Conservation (phyloP, 148 eudicot genomes). For the Camellia lanceoleosa region DNA sequence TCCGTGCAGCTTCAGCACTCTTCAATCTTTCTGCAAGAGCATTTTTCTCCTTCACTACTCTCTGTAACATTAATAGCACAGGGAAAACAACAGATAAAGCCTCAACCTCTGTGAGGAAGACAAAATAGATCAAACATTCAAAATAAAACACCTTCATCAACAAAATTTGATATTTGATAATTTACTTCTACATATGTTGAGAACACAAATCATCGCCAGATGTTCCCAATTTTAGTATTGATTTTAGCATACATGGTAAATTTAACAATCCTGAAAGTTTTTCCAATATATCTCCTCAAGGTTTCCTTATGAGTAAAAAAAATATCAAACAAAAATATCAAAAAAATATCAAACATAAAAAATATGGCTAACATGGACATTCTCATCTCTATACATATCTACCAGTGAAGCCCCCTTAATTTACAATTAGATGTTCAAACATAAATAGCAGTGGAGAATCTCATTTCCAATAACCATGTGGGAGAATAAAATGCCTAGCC, state of each 20-base stretch:
- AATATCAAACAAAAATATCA: too few species aligned
- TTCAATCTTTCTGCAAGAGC: constrained; percentile 81
- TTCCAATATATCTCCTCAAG: too few species aligned
- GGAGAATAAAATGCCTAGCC: not conserved
- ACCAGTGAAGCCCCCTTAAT: too few species aligned
- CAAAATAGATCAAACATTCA: not conserved
- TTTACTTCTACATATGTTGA: not conserved
- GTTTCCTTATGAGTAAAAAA: too few species aligned
- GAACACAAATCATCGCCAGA: not conserved
- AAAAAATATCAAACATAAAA: too few species aligned
- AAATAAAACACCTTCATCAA: not conserved
- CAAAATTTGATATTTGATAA: not conserved
- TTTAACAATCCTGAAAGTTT: too few species aligned
- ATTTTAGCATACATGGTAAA: not conserved
- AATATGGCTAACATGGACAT: too few species aligned
- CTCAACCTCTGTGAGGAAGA: not conserved
- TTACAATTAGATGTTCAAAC: too few species aligned
- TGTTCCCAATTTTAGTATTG: not conserved
- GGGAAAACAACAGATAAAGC: not conserved
- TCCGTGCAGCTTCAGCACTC: constrained; percentile 83
- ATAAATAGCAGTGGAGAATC: too few species aligned
- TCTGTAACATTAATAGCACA: constrained; percentile 43
- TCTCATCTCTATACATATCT: too few species aligned
- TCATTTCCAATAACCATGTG: not conserved
- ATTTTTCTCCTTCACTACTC: constrained; percentile 87